Percentiles rank a stretch among this genome's conserved stretches.
Conservation (phyloP, 1,284 basidiomycete species). For the Ganoderma lucidum region DNA sequence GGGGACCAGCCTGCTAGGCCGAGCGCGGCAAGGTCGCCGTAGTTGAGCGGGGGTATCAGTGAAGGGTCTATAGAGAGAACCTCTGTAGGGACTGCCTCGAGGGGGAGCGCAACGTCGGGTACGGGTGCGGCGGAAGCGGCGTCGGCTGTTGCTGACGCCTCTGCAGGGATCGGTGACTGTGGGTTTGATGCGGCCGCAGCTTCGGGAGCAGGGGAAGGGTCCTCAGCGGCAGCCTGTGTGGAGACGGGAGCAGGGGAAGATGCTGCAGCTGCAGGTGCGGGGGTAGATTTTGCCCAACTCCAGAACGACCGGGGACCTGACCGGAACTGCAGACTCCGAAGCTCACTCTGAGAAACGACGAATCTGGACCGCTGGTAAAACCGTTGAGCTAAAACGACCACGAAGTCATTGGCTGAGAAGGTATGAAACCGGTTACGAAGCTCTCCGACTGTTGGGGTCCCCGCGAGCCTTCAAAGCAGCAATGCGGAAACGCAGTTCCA, state of each 20-base stretch:
- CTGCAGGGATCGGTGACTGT: not conserved
- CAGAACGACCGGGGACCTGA: constrained; percentile 33
- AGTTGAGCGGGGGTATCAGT: constrained; percentile 58
- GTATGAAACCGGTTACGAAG: not conserved
- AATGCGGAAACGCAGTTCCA: too few relatives aligned
- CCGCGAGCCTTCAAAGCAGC: too few relatives aligned
- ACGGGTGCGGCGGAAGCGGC: constrained; percentile 19
- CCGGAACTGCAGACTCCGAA: constrained; percentile 22
- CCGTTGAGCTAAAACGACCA: not conserved
- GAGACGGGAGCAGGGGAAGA: not conserved
- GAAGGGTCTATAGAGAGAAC: constrained; percentile 20
- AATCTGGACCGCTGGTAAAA: constrained; percentile 4
- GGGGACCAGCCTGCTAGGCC: constrained; percentile 75
- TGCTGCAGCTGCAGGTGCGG: constrained; percentile 6
- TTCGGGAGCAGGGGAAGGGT: not conserved
- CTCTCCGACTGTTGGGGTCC: not conserved
- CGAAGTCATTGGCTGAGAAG: not conserved
- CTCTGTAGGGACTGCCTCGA: constrained; percentile 18
- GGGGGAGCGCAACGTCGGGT: constrained; percentile 22
- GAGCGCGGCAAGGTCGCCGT: constrained; percentile 82
- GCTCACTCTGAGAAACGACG: not conserved
- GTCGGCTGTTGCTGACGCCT: constrained; percentile 24
- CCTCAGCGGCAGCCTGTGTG: not conserved
- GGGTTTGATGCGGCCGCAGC: constrained; percentile 1
- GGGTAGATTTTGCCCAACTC: constrained; percentile 31